phyloP scores from a whole-genome alignment of 169 alveolate genomes.

The Plasmodium adleri region DNA sequence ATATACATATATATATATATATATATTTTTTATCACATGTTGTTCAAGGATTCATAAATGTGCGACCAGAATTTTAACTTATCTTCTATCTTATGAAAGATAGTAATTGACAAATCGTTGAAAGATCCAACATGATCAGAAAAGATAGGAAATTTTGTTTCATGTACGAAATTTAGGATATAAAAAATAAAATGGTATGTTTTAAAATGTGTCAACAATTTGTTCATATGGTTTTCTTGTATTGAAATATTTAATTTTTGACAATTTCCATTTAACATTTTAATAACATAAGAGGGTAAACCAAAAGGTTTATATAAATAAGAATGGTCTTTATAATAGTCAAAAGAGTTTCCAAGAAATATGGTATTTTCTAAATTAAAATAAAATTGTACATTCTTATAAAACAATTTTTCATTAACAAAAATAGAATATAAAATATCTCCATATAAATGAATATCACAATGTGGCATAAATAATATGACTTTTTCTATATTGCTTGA shows the following conservation, averaged over 20 bases:
- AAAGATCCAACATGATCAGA: conserved; percentile 30
- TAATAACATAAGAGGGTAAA: conserved; percentile 24
- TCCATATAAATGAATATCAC: conserved; percentile 56
- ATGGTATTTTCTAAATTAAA: conserved; percentile 25
- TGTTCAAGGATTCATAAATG: not conserved
- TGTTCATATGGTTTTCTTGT: not conserved
- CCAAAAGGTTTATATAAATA: conserved; percentile 59
- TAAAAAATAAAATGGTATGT: conserved; percentile 40
- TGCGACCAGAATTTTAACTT: conserved; percentile 21
- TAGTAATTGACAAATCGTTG: conserved; percentile 34
- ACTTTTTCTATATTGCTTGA: not conserved
- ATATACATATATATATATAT: not conserved
- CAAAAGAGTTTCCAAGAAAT: conserved; percentile 54
- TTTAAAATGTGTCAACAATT: conserved; percentile 19
- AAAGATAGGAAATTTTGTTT: conserved; percentile 43
- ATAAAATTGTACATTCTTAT: conserved; percentile 30
- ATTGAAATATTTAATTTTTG: not conserved
- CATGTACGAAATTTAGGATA: conserved; percentile 20
- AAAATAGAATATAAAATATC: conserved; percentile 38
- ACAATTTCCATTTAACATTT: conserved; percentile 4
- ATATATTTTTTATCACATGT: not conserved
- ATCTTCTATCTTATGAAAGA: conserved; percentile 21
- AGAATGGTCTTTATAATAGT: conserved; percentile 33
- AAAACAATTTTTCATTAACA: conserved; percentile 25
- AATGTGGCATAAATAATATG: conserved; percentile 64